Evolutionary conservation across 176 grass and related monocot genomes (phyloP), one percentile per base, ranked within the genome.

Genomic region (Rhynchospora pubera): DNA sequence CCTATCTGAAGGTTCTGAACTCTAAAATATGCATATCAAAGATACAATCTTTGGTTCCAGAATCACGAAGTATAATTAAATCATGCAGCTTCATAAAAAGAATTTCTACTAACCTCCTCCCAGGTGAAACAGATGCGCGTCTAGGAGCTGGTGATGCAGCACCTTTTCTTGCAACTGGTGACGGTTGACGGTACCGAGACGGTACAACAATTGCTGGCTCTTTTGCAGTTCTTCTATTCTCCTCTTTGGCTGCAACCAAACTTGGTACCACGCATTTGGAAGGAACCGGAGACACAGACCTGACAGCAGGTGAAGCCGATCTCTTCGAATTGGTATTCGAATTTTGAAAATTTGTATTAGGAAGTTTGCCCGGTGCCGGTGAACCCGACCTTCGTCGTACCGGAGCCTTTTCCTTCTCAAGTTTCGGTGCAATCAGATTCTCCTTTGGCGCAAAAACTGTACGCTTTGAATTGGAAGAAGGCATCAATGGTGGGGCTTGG

Each of bases 211-310:
- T 97, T 0, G 91, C 88, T 7, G 94, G 87, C 79, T 97, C 94
- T 84, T 62, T 90, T 5, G 82, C 85, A 6, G 28, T 46, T 59
- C 80, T 84, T 7, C 94, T 83, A 34, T 94, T 92, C 83, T 94
- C 94, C 60, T 94, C 91, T 84, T 94, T 90, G 9, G 94, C 91
- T 3, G 84, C 91, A 16, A 83, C 69, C 45, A 97, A 83, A 77
- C 94, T 89, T 1, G 91, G 94, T 19, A 97, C 94, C 10, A 90
- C 88, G 22, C 94, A 97, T 72, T 97, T 97, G 6, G 94, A 97
- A 11, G 91, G 91, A 24, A 87, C 86, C 6, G 91, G 94, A 22
- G 94, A 97, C 50, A 91, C 85, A 0, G 94, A 57, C 79, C 91
- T 84, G 7, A 87, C 82, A 3, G 67, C 83, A 11, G 64, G 86